Conservation (phyloP, 2,329 filamentous ascomycete species). For the Didymosphaeria variabile region DNA sequence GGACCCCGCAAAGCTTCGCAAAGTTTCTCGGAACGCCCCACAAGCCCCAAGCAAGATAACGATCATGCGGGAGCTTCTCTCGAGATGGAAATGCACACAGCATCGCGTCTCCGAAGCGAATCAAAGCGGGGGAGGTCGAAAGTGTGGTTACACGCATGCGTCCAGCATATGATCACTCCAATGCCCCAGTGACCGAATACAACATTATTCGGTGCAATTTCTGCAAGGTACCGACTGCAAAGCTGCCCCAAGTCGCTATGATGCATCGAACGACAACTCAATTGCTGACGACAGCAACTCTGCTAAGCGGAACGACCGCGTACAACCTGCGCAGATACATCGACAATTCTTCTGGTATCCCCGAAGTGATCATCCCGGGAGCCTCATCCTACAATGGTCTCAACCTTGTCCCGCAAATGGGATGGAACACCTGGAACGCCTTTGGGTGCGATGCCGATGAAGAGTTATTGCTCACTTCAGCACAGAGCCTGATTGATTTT, state of each 20-base stretch:
- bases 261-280: not conserved
- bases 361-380: slow-evolving; percentile 27
- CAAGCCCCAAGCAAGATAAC: not conserved
- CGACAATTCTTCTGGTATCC: slow-evolving; percentile 25
- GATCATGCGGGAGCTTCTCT: not conserved
- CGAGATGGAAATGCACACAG: not conserved
- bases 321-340: slow-evolving; percentile 25
- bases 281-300: slow-evolving; percentile 15
- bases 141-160: not conserved
- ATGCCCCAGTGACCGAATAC: not conserved
- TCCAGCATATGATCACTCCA: no score
- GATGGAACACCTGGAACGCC: slow-evolving; percentile 47
- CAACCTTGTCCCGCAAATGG: slow-evolving; percentile 50
- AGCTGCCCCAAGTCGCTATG: not conserved
- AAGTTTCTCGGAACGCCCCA: not conserved
- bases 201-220: not conserved
- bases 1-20: slow-evolving; percentile 7
- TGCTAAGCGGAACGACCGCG: slow-evolving; percentile 20
- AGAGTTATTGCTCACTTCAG: slow-evolving; percentile 36
- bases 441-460: slow-evolving; percentile 55
- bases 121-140: not conserved
- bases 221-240: not conserved
- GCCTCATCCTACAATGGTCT: slow-evolving; percentile 45
- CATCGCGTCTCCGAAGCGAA: not conserved
- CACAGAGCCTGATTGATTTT: slow-evolving; percentile 32